Conservation (phyloP, 1,139 yeast genomes). For the Ogataea hybrid region DNA sequence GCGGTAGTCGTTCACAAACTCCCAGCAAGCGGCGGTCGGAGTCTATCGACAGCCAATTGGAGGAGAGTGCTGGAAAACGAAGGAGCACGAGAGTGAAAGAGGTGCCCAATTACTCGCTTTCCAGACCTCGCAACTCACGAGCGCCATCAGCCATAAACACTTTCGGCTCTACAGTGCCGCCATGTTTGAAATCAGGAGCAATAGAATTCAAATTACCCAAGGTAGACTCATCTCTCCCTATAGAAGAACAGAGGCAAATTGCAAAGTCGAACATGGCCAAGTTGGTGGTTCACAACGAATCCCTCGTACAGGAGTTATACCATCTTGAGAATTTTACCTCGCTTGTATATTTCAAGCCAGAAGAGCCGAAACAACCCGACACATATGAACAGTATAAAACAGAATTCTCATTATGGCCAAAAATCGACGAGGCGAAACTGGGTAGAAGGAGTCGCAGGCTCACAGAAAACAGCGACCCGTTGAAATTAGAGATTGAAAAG, state of each 20-base stretch:
- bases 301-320: slow-evolving; percentile 41
- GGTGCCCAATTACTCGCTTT: slow-evolving; percentile 17
- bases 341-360: slow-evolving; percentile 59
- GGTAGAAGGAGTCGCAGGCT: slow-evolving; percentile 29
- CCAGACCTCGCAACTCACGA: slow-evolving; percentile 4
- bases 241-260: slow-evolving; percentile 7
- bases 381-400: slow-evolving; percentile 34
- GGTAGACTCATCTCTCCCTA: slow-evolving; percentile 1
- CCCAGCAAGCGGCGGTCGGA: slow-evolving; percentile 10
- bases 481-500: slow-evolving; percentile 24
- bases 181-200: slow-evolving; percentile 3
- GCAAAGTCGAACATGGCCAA: slow-evolving; percentile 29
- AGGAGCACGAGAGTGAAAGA: slow-evolving; percentile 16
- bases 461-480: slow-evolving; percentile 29
- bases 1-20: neutral
- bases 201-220: neutral
- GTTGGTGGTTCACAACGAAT: slow-evolving; percentile 33
- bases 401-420: slow-evolving; percentile 38
- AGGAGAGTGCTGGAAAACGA: slow-evolving; percentile 14
- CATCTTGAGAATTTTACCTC: slow-evolving; percentile 47
- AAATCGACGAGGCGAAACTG: slow-evolving; percentile 14
- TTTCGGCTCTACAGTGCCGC: neutral
- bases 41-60: slow-evolving; percentile 9
- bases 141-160: neutral
- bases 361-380: slow-evolving; percentile 35